These are phyloP conservation scores for Neurospora sp. DNA, from an alignment of 495 filamentous ascomycete genomes.

Conservation along the genomic window DNA sequence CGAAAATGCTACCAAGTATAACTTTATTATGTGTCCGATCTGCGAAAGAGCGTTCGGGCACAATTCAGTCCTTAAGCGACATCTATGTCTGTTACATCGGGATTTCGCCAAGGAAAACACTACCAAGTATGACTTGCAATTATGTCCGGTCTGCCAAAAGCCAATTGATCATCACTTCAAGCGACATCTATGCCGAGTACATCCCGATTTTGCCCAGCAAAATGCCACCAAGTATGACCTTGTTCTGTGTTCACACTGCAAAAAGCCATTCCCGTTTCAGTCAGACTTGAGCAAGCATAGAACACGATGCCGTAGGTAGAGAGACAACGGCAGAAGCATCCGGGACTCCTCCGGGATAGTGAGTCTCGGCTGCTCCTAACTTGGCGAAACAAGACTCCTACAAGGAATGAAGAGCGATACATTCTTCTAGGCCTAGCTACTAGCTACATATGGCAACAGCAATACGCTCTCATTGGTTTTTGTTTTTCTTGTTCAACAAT, in stretches of 20 bases:
- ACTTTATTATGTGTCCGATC: no score
- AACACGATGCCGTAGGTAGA: not conserved
- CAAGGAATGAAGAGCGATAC: not conserved
- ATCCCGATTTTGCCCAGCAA: no score
- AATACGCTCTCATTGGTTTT: not conserved
- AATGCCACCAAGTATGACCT: not conserved
- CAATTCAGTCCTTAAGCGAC: no score
- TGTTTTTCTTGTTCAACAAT: not conserved
- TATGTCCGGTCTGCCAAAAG: not conserved
- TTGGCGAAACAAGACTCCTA: not conserved
- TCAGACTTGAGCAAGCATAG: not conserved
- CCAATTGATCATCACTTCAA: no score
- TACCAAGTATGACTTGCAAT: not conserved
- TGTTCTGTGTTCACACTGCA: not conserved
- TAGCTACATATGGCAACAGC: not conserved
- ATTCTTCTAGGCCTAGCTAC: not conserved
- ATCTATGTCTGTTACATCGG: no score
- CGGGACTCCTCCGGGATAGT: not conserved
- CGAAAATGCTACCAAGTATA: not conserved
- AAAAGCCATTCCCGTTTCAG: not conserved
- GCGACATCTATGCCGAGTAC: no score
- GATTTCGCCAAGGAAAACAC: not conserved
- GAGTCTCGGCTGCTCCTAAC: not conserved
- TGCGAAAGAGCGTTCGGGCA: no score
- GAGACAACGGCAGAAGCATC: not conserved